A percentile compares a stretch with the other conserved stretches of the same genome.
Conservation (phyloP, 495 filamentous ascomycete genomes). For the Hypoxylon fragiforme region DNA sequence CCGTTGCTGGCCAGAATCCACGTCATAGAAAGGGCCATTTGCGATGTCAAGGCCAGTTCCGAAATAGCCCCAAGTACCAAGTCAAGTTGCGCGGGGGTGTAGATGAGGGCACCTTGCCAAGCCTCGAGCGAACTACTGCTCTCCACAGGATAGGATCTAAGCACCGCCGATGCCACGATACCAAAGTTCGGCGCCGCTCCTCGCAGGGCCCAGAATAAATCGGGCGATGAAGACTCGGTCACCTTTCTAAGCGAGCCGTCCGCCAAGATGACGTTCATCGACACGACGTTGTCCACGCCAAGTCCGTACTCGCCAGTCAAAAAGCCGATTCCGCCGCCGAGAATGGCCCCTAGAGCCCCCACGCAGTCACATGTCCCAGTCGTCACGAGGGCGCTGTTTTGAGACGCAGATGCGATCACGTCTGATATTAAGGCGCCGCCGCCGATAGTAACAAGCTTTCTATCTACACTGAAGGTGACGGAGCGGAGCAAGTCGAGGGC, state of each 20-base stretch:
- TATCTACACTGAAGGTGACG: slow-evolving; percentile 31
- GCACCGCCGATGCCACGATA: slow-evolving; percentile 36
- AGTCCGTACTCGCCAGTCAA: slow-evolving; percentile 53
- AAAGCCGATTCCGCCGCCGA: slow-evolving; percentile 57
- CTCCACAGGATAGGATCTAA: not conserved
- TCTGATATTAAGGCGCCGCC: slow-evolving; percentile 29
- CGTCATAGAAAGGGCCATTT: not conserved
- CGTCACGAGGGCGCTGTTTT: slow-evolving; percentile 18
- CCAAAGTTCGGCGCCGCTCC: slow-evolving; percentile 52
- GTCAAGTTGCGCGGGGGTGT: not conserved
- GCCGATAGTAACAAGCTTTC: slow-evolving; percentile 26
- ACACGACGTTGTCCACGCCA: slow-evolving; percentile 50
- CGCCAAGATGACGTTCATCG: slow-evolving; percentile 49
- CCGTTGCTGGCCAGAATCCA: not conserved
- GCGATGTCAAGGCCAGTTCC: not conserved
- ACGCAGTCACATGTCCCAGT: slow-evolving; percentile 57
- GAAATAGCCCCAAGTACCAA: not conserved
- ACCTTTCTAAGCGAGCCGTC: slow-evolving; percentile 41
- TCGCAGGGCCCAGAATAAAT: slow-evolving; percentile 45
- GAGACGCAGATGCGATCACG: slow-evolving; percentile 25
- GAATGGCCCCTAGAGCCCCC: slow-evolving; percentile 48
- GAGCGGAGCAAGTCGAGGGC: slow-evolving; percentile 25
- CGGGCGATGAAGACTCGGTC: slow-evolving; percentile 21
- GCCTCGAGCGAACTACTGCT: not conserved
- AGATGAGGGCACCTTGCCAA: not conserved